Evolutionary conservation across 73 alveolate species (phyloP), one percentile per base, ranked within the genome.

Genomic region (Paramecium primaurelia): DNA sequence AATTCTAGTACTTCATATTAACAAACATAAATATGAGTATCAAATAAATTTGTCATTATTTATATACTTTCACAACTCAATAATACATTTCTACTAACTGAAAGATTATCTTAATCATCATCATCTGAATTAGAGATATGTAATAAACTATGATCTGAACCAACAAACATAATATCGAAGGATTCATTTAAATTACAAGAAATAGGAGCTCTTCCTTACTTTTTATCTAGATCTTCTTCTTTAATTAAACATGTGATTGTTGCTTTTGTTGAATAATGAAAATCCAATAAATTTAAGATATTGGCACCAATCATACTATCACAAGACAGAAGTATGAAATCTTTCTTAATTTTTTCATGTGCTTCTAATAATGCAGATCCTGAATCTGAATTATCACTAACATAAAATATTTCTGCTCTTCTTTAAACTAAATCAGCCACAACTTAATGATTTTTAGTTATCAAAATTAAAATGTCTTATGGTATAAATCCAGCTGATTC

Each of bases 1-100:
- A 45, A 18, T 25, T 44, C 38, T 16, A 89, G 26, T 22, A 73
- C 32, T 34, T 71, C 30, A 28, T 11, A 37, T 51, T 89, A 22
- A 59, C 92, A 89, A 11, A 89, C 84, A 47, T 89, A 89, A 6
- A 89, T 73, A 44, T 89, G 94, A 11, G 92, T 34, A 42, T 88
- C 93, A 88, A 88, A 88, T 59, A 88, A 71, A 44, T 88, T 88
- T 16, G 93, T 30, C 44, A 58, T 42, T 44, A 88, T 26, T 42
- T 59, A 11, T 12, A 80, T 85, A 22, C 51, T 71, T 20, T 77
- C 71, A 44, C 40, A 38, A 26, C 30, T 42, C 36, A 77, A 8
- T 16, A 77, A 4, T 6, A 77, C 44, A 38, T 77, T 77, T 42
- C 20, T 42, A 20, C 30, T 30, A 1, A 77, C 71, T 42, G 6